A percentile compares a stretch with the other conserved stretches of the same genome.
These are phyloP conservation scores for Pelargonium cotyledonis DNA, from an alignment of 441 rosid species.

Conservation along the genomic window DNA sequence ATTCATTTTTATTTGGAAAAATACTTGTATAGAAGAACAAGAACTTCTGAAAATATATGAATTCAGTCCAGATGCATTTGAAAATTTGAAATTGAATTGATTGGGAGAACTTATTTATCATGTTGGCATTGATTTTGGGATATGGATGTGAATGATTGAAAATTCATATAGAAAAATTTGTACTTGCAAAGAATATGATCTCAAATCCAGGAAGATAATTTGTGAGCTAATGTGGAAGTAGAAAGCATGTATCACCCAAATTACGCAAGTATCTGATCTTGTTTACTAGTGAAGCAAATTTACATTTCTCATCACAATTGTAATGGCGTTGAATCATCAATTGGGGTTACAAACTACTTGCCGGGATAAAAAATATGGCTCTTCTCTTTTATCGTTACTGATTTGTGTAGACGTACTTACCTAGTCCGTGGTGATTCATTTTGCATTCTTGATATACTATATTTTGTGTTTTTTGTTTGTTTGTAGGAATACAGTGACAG, in stretches of 20 bases:
- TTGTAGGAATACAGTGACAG: constrained; percentile 53
- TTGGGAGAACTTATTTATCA: too few relatives aligned
- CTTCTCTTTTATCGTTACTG: too few relatives aligned
- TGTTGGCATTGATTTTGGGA: too few relatives aligned
- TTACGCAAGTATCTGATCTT: neutral
- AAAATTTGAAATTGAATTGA: too few relatives aligned
- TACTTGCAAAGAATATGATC: neutral
- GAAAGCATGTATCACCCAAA: neutral
- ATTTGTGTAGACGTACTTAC: too few relatives aligned
- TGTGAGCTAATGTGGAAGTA: neutral
- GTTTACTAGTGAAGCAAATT: neutral
- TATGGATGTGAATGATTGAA: too few relatives aligned
- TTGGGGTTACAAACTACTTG: too few relatives aligned
- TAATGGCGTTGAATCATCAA: neutral
- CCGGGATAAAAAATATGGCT: too few relatives aligned
- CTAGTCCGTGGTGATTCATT: too few relatives aligned
- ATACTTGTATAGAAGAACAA: too few relatives aligned
- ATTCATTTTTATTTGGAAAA: neutral
- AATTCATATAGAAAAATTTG: neutral
- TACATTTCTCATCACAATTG: neutral
- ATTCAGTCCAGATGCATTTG: too few relatives aligned
- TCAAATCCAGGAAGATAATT: neutral
- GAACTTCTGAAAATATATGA: too few relatives aligned
- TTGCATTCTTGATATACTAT: neutral
- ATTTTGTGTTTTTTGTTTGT: neutral